These are phyloP conservation scores for Candida corydali DNA, from an alignment of 805 yeast genomes.

Conservation along the genomic window DNA sequence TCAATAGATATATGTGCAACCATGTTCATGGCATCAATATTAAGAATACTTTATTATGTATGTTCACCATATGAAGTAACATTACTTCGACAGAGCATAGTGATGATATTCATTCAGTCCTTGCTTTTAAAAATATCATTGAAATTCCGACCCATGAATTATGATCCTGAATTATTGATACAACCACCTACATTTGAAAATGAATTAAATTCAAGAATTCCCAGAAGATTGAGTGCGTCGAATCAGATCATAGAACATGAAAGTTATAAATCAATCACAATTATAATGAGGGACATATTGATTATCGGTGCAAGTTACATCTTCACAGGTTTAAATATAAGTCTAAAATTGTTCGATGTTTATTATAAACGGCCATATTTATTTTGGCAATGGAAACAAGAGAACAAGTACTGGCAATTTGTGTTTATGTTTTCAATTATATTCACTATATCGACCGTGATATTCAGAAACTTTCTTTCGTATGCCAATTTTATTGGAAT, in stretches of 20 bases:
- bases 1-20: slow-evolving; percentile 92
- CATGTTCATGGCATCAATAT: slow-evolving; percentile 72
- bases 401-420: slow-evolving; percentile 59
- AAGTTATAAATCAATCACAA: neutral
- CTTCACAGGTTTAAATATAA: slow-evolving; percentile 15
- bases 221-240: slow-evolving; percentile 15
- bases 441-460: slow-evolving; percentile 38
- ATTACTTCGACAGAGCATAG: slow-evolving; percentile 68
- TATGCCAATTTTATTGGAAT: slow-evolving; percentile 56
- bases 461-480: slow-evolving; percentile 28
- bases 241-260: slow-evolving; percentile 13
- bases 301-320: slow-evolving; percentile 5
- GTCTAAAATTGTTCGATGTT: slow-evolving; percentile 65
- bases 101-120: slow-evolving; percentile 81
- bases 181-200: slow-evolving; percentile 25
- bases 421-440: slow-evolving; percentile 41
- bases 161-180: slow-evolving; percentile 29
- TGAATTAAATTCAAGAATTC: slow-evolving; percentile 22
- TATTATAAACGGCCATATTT: slow-evolving; percentile 53
- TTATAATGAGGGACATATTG: slow-evolving; percentile 1
- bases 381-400: slow-evolving; percentile 86
- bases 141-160: slow-evolving; percentile 43
- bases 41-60: slow-evolving; percentile 72
- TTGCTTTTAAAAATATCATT: slow-evolving; percentile 62
- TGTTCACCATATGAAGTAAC: slow-evolving; percentile 81